phyloP scores from a whole-genome alignment of 495 filamentous ascomycete genomes.

The Aspergillus taichungensis region DNA sequence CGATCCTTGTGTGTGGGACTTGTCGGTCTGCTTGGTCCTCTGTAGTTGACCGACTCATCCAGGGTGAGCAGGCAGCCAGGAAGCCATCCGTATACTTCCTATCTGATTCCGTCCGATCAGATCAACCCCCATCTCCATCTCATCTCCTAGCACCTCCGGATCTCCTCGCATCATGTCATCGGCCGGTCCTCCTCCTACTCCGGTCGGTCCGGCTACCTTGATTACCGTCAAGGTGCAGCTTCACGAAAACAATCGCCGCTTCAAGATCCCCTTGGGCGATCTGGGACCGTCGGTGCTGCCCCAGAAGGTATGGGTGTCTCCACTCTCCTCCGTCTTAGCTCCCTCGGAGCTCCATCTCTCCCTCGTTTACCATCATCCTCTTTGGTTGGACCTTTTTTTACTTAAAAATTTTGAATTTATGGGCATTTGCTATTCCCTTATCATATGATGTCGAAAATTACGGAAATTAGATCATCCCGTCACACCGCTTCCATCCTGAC shows the following conservation, averaged over 20 bases:
- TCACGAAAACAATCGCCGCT: constrained; percentile 64
- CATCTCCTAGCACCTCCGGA: not conserved
- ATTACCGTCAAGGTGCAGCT: constrained; percentile 80
- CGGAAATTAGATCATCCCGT: too few relatives aligned
- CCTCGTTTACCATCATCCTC: constrained; percentile 15
- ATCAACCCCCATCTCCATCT: not conserved
- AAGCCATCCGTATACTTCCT: not conserved
- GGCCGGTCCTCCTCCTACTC: constrained; percentile 16
- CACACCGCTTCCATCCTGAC: too few relatives aligned
- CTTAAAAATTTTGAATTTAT: too few relatives aligned
- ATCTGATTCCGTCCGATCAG: constrained; percentile 1
- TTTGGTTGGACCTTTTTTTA: not conserved
- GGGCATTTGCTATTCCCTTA: too few relatives aligned
- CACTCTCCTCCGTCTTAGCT: constrained; percentile 23
- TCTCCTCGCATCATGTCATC: constrained; percentile 24
- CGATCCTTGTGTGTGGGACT: too few relatives aligned
- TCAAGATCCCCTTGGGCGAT: constrained; percentile 84
- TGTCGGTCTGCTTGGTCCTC: too few relatives aligned
- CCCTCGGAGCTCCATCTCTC: constrained; percentile 19
- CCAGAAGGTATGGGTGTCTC: constrained; percentile 63
- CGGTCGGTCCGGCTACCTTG: constrained; percentile 57
- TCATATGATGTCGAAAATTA: too few relatives aligned
- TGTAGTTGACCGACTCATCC: too few relatives aligned
- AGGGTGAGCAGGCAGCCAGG: too few relatives aligned
- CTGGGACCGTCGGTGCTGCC: constrained; percentile 68